Evolutionary conservation across 192 early-diverging fungal species (phyloP).

Genomic region (Phycomyces nitens): DNA sequence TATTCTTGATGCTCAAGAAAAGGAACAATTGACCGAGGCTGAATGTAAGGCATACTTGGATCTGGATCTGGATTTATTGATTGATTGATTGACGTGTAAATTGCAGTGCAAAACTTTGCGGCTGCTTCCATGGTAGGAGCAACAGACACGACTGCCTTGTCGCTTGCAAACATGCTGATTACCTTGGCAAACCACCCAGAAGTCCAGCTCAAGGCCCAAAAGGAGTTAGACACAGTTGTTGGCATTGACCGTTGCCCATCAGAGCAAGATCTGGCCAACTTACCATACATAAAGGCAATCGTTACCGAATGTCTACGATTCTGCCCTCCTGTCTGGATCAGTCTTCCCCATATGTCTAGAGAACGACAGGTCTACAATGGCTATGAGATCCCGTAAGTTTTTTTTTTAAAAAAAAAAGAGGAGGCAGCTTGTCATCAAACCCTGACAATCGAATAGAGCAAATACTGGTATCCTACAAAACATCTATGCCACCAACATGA

Average conservation of each 20-base stretch:
- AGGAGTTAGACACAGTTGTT: not conserved
- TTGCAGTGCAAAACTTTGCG: not conserved
- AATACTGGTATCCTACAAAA: not conserved
- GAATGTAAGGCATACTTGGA: not conserved
- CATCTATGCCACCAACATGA: not conserved
- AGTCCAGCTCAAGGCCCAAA: not conserved
- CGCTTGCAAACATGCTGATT: not conserved
- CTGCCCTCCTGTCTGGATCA: constrained; percentile 4
- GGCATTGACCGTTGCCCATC: not conserved
- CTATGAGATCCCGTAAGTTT: constrained; percentile 2
- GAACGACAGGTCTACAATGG: not conserved
- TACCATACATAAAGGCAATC: not conserved
- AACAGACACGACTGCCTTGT: not conserved
- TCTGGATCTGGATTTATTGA: too few species aligned
- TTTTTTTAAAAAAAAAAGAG: too few species aligned
- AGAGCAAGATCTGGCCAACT: not conserved
- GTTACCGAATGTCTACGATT: not conserved
- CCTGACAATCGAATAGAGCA: too few species aligned
- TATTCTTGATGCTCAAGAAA: not conserved
- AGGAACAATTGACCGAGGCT: not conserved
- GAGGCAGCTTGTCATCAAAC: too few species aligned
- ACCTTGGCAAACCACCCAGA: constrained; percentile 2
- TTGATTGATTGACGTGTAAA: too few species aligned
- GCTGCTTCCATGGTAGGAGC: not conserved
- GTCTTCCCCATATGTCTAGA: not conserved